Base-by-base conservation (phyloP, 352 stramenopile genomes). In the Peronosclerospora sorghi region DNA sequence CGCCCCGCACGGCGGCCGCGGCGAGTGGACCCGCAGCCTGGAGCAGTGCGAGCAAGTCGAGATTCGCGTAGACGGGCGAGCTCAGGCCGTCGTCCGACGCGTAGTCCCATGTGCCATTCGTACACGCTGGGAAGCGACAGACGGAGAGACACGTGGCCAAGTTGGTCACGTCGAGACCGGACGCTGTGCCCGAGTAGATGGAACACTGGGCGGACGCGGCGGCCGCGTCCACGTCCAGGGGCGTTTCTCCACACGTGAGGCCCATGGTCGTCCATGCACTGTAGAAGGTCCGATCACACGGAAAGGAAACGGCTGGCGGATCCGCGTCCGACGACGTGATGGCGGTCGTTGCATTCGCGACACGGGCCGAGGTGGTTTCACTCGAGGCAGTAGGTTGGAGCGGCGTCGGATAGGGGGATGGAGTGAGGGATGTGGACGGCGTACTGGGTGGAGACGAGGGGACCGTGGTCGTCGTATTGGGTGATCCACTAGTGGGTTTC, bases 31-130 rank as follows among this genome's bases (percentile, higher is more conserved):
- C 68, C 8, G 62, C 65, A 43, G 60, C 64, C 9, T 39, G 41
- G 48, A 88, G 65, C 17, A 88, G 56, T 32, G 73, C 56, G 7
- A 80, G 53, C 29, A 89, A 83, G 54, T 89, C 69, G 37, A 92
- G 47, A 32, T 68, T 54, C 2, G 62, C 47, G 54, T 92, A 92
- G 23, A 92, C 59, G 1, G 67, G 45, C 24, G 76, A 89, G 36
- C 57, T 65, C 39, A 92, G 54, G 4, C 80, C 80, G 37, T 87
- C 71, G 14, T 59, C 47, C 2, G 73, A 56, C 32, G 57, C 42
- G 58, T 92, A 92, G 51, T 88, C 80, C 80, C 80, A 92, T 50
- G 50, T 64, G 39, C 68, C 73, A 29, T 86, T 76, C 20, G 42
- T 49, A 42, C 80, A 92, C 9, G 65, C 76, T 15, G 80, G 80